phyloP scores from a whole-genome alignment of 148 eudicot species.

The Linanthus parryae region DNA sequence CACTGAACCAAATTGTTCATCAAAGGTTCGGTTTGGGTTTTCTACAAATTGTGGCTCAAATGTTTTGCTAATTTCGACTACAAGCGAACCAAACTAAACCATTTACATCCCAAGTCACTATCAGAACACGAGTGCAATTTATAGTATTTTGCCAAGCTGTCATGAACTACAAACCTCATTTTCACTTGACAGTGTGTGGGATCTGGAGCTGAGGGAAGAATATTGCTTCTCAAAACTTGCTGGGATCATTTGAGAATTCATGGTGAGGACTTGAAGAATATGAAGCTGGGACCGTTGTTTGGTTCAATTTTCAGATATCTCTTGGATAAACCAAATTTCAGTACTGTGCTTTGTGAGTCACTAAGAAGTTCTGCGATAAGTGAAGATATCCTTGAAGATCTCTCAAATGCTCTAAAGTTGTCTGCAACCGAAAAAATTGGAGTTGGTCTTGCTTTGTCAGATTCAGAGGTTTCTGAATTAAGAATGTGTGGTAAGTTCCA shows the following conservation, averaged over 20 bases:
- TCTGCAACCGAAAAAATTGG: constrained; percentile 69
- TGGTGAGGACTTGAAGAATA: constrained; percentile 47
- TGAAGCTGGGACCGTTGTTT: constrained; percentile 43
- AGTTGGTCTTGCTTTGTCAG: constrained; percentile 78
- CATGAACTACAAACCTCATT: background rate
- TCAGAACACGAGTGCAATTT: background rate
- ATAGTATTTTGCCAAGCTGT: background rate
- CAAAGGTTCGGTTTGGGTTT: background rate
- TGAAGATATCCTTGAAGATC: constrained; percentile 69
- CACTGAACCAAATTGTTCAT: background rate
- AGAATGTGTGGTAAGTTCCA: constrained; percentile 52
- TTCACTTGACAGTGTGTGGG: constrained; percentile 37
- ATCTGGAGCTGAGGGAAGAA: constrained; percentile 62
- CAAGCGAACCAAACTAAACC: background rate
- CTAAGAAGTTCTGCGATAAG: constrained; percentile 34
- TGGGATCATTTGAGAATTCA: constrained; percentile 54
- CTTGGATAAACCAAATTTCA: constrained; percentile 70
- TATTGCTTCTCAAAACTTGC: constrained; percentile 57
- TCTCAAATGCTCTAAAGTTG: constrained; percentile 56
- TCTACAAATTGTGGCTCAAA: too few relatives aligned
- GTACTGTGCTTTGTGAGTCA: constrained; percentile 62
- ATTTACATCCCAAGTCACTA: background rate
- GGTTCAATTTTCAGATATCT: constrained; percentile 55
- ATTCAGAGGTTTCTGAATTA: constrained; percentile 58
- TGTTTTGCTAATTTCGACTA: background rate